A percentile compares a stretch with the other conserved stretches of the same genome.
Conservation (phyloP, 306 rosid genomes). For the Begonia peltatifolia region DNA sequence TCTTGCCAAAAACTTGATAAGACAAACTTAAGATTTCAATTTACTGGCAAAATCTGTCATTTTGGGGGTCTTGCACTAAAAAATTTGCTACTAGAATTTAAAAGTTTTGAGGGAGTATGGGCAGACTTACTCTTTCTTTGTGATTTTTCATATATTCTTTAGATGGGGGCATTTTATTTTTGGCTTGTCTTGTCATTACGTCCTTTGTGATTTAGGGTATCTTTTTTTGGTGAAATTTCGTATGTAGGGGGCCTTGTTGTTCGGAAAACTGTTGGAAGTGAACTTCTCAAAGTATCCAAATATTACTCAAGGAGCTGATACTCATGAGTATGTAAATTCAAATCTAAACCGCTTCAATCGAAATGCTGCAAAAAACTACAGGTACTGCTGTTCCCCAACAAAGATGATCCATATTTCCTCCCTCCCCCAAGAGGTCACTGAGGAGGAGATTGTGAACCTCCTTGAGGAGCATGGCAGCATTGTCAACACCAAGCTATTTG, state of each 20-base stretch:
- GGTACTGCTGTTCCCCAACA: constrained; percentile 95
- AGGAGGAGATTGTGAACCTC: constrained; percentile 71
- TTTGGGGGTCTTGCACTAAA: too few relatives aligned
- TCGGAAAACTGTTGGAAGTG: constrained; percentile 87
- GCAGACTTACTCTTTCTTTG: too few relatives aligned
- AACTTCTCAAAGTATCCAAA: constrained; percentile 85
- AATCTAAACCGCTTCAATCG: constrained; percentile 99
- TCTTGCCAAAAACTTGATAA: too few relatives aligned
- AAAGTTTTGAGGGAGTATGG: too few relatives aligned
- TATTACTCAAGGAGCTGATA: constrained; percentile 89
- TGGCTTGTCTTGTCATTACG: too few relatives aligned
- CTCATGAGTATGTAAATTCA: constrained; percentile 74
- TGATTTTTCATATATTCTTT: too few relatives aligned
- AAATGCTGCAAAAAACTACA: constrained; percentile 94
- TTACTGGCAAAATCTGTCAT: too few relatives aligned
- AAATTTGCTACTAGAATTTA: too few relatives aligned
- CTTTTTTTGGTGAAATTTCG: not conserved
- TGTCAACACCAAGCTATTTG: constrained; percentile 69
- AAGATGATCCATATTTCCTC: constrained; percentile 90
- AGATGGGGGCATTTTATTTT: too few relatives aligned
- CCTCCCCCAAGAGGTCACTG: constrained; percentile 73
- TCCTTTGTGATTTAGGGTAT: too few relatives aligned
- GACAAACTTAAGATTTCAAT: too few relatives aligned
- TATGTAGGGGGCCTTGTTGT: constrained; percentile 63
- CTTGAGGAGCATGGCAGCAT: constrained; percentile 73